These are phyloP conservation scores for Tolypocladium tundrense DNA, from an alignment of 2,329 filamentous ascomycete species.

Conservation along the genomic window DNA sequence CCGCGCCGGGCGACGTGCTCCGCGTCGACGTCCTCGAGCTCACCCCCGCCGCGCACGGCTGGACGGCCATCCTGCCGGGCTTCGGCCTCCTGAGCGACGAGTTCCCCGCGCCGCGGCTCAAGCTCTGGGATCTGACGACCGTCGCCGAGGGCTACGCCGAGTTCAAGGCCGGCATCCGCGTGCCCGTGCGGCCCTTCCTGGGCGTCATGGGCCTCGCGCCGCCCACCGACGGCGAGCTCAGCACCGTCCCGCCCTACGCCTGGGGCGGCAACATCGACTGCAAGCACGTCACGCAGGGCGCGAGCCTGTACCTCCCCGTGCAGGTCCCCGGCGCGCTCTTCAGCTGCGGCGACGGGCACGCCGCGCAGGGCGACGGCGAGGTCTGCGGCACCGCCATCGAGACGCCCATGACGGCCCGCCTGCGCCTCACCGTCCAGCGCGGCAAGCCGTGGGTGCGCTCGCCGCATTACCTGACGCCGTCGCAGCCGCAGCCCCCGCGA, in stretches of 20 bases:
- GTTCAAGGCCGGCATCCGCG: conserved; percentile 35
- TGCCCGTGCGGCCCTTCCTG: conserved; percentile 40
- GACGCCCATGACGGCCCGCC: conserved; percentile 36
- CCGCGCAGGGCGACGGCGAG: conserved; percentile 43
- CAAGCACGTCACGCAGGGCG: conserved; percentile 34
- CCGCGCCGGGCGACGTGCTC: conserved; percentile 40
- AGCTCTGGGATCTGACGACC: conserved; percentile 34
- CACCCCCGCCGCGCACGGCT: conserved; percentile 34
- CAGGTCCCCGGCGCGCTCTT: conserved; percentile 39
- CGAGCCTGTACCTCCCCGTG: conserved; percentile 37
- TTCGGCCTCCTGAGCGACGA: conserved; percentile 41
- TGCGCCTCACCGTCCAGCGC: conserved; percentile 38
- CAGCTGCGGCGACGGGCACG: conserved; percentile 44
- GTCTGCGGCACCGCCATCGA: conserved; percentile 47
- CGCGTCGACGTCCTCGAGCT: conserved; percentile 39
- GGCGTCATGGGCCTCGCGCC: conserved; percentile 42
- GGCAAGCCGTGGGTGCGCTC: conserved; percentile 32
- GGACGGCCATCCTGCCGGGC: conserved; percentile 39
- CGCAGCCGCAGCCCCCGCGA: conserved; percentile 6
- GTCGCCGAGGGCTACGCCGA: conserved; percentile 18
- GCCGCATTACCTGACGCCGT: conserved; percentile 34
- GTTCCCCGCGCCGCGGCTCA: conserved; percentile 30
- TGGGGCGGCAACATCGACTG: conserved; percentile 47
- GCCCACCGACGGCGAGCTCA: conserved; percentile 30
- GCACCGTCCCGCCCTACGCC: conserved; percentile 38